A percentile compares a stretch with the other conserved stretches of the same genome.
Evolutionary conservation across 2,329 filamentous ascomycete genomes (phyloP).

Genomic region (Paraphoma chrysanthemicola): DNA sequence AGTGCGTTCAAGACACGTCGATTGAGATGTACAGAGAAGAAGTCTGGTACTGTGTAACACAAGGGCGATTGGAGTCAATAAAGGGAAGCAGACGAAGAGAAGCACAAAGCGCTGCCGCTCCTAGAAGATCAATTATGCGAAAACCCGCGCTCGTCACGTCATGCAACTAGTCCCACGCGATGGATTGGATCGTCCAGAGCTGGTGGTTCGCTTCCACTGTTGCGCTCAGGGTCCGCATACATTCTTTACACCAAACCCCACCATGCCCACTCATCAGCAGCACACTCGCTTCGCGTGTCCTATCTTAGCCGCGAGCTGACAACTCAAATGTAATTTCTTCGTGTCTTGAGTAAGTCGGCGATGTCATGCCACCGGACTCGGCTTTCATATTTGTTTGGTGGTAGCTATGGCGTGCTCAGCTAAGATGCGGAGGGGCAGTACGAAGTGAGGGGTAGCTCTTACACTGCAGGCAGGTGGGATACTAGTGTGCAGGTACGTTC

Average conservation of each 20-base stretch:
- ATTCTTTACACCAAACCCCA: background rate
- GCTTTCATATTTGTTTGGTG: background rate
- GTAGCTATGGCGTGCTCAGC: background rate
- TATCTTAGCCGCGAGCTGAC: background rate
- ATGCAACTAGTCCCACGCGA: background rate
- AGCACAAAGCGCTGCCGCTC: background rate
- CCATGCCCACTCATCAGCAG: background rate
- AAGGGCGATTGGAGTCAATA: background rate
- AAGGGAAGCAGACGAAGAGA: background rate
- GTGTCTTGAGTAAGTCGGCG: background rate
- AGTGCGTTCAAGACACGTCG: background rate
- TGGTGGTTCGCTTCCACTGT: background rate
- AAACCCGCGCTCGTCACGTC: background rate
- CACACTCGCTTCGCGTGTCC: background rate
- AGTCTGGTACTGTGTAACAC: background rate
- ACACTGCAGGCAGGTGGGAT: too few relatives aligned
- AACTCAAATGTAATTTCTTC: background rate
- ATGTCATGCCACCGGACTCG: background rate
- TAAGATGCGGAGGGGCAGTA: too few relatives aligned
- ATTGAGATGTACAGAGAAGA: background rate
- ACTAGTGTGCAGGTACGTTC: too few relatives aligned
- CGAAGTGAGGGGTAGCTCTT: too few relatives aligned
- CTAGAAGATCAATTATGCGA: background rate
- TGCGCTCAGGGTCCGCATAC: background rate
- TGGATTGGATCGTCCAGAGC: background rate